Evolutionary conservation across 441 rosid genomes (phyloP).

Genomic region (Erodium chrysanthum): DNA sequence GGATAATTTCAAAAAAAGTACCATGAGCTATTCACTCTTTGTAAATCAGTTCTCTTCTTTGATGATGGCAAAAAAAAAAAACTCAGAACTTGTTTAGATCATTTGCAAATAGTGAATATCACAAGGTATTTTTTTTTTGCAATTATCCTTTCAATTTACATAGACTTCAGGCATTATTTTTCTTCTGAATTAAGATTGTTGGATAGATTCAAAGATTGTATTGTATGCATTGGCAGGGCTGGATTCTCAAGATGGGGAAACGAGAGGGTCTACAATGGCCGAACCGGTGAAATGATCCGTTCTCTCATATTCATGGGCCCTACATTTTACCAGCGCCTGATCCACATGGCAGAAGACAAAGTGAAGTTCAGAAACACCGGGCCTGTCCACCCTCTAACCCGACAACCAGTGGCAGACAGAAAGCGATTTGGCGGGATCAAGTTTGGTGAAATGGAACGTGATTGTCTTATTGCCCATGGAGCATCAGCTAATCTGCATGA

Average conservation of each 20-base stretch:
- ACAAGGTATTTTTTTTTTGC: too few species aligned
- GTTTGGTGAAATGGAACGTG: slow-evolving; percentile 91
- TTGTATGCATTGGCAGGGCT: slow-evolving; percentile 34
- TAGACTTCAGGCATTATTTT: neutral
- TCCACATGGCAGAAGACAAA: slow-evolving; percentile 89
- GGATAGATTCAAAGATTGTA: neutral
- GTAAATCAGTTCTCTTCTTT: too few species aligned
- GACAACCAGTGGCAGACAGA: slow-evolving; percentile 80
- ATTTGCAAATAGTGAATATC: too few species aligned
- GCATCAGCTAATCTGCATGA: slow-evolving; percentile 75
- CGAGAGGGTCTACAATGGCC: slow-evolving; percentile 69
- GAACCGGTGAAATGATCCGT: slow-evolving; percentile 60
- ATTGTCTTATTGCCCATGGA: slow-evolving; percentile 80
- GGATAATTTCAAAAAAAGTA: too few species aligned
- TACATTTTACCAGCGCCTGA: slow-evolving; percentile 69
- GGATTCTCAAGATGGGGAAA: slow-evolving; percentile 82
- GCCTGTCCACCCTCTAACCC: slow-evolving; percentile 79
- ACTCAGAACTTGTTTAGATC: too few species aligned
- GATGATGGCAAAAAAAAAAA: too few species aligned
- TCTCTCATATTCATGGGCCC: slow-evolving; percentile 81
- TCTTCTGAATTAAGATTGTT: neutral
- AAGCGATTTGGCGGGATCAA: slow-evolving; percentile 80
- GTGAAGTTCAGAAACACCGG: slow-evolving; percentile 92
- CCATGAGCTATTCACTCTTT: too few species aligned
- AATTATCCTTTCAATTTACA: too few species aligned